These are phyloP conservation scores for Astraeus odoratus DNA, from an alignment of 768 basidiomycete species.

Conservation along the genomic window DNA sequence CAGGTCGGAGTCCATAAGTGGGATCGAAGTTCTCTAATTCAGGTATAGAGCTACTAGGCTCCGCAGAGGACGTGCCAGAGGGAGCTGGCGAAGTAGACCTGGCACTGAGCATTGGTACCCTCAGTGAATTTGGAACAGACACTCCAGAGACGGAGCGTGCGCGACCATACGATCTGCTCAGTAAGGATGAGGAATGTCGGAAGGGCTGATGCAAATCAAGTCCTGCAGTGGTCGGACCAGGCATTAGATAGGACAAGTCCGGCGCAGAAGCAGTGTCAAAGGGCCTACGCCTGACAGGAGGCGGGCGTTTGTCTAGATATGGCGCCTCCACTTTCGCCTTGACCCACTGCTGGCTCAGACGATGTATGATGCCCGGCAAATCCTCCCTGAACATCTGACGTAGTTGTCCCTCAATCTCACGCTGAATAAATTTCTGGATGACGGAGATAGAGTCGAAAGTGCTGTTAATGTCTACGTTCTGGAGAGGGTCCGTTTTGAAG, in stretches of 20 bases:
- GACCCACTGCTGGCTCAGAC: conserved; percentile 93
- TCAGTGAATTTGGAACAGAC: conserved; percentile 31
- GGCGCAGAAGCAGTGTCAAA: conserved; percentile 39
- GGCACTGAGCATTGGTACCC: conserved; percentile 17
- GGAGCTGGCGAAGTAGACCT: conserved; percentile 16
- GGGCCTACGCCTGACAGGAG: conserved; percentile 25
- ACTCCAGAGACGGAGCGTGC: conserved; percentile 37
- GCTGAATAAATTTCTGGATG: conserved; percentile 95
- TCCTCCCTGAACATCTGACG: conserved; percentile 99
- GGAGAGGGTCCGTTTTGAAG: conserved; percentile 98
- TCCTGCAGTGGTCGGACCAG: conserved; percentile 10
- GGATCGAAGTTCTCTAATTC: conserved; percentile 87
- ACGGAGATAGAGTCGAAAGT: conserved; percentile 98
- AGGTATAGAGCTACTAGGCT: conserved; percentile 26
- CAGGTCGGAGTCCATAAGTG: conserved; percentile 91
- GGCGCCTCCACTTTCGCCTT: conserved; percentile 92
- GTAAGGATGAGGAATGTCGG: conserved; percentile 17
- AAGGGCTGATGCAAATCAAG: conserved; percentile 21
- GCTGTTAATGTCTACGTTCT: conserved; percentile 95
- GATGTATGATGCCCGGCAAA: conserved; percentile 92
- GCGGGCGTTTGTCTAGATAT: conserved; percentile 56
- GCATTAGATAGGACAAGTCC: conserved; percentile 26
- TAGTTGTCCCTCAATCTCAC: conserved; percentile 94
- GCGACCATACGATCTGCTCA: conserved; percentile 15
- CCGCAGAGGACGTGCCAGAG: conserved; percentile 12